Conservation (phyloP, 805 yeast genomes). For the Ogataea angusta region DNA sequence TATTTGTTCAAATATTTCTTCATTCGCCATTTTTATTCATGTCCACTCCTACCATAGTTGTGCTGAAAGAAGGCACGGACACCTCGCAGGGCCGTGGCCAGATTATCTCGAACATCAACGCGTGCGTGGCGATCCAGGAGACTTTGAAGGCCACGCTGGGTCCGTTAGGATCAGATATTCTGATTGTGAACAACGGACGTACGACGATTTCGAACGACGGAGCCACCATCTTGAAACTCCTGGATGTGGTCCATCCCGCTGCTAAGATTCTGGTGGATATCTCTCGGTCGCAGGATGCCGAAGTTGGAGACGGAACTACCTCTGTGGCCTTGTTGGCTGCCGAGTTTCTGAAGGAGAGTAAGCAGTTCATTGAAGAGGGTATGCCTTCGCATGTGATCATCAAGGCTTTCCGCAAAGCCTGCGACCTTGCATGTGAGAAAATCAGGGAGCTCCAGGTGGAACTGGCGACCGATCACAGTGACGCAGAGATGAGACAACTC, state of each 20-base stretch:
- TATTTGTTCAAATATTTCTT: constrained; percentile 49
- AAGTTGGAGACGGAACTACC: constrained; percentile 98
- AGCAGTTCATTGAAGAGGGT: constrained; percentile 91
- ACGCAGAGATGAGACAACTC: constrained; percentile 63
- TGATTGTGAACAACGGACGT: constrained; percentile 80
- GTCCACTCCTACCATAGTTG: constrained; percentile 95
- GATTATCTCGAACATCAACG: constrained; percentile 91
- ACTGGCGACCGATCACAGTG: constrained; percentile 46
- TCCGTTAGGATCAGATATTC: constrained; percentile 94
- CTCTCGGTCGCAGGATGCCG: constrained; percentile 95
- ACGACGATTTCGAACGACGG: constrained; percentile 98
- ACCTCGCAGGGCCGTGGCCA: constrained; percentile 96
- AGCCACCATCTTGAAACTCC: constrained; percentile 86
- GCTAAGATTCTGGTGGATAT: constrained; percentile 94
- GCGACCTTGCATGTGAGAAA: constrained; percentile 67
- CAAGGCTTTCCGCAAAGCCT: constrained; percentile 84
- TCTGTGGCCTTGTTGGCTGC: constrained; percentile 94
- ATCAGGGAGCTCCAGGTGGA: constrained; percentile 74
- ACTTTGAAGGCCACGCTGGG: constrained; percentile 93
- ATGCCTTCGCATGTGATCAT: constrained; percentile 85
- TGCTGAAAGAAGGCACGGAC: constrained; percentile 96
- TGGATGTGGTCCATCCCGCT: constrained; percentile 98
- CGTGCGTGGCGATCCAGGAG: constrained; percentile 96
- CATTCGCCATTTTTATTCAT: constrained; percentile 44
- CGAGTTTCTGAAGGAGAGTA: constrained; percentile 88